Evolutionary conservation across 2,329 filamentous ascomycete species (phyloP).

Genomic region (Cytospora paraplurivora): DNA sequence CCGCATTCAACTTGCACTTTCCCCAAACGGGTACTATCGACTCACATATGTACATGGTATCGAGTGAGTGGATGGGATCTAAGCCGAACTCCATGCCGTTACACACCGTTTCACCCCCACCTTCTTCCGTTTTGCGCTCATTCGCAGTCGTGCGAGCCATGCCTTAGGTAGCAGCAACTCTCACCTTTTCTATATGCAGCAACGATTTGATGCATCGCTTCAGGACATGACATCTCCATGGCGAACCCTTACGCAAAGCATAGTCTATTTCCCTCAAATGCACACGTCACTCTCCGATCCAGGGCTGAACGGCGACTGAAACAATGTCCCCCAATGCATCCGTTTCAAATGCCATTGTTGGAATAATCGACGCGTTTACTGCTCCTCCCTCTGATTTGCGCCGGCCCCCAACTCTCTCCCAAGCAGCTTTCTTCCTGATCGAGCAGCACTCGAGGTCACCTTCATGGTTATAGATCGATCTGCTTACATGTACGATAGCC

Average conservation of each 20-base stretch:
- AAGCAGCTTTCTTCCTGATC: background rate
- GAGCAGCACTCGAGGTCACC: background rate
- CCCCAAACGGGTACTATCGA: background rate
- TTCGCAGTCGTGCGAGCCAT: too few species aligned
- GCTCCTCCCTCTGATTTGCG: conserved; percentile 23
- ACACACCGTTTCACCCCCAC: too few species aligned
- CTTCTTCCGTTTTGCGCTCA: too few species aligned
- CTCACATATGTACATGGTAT: background rate
- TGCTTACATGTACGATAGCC: conserved; percentile 1
- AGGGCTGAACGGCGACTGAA: conserved; percentile 25
- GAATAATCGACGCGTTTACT: conserved; percentile 18
- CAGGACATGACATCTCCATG: too few species aligned
- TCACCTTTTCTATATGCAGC: too few species aligned
- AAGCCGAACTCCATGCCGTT: background rate
- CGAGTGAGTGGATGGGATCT: too few species aligned
- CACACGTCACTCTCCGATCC: background rate
- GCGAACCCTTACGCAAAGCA: background rate
- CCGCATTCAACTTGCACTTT: background rate
- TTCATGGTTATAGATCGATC: conserved; percentile 13
- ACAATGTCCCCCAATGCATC: conserved; percentile 17
- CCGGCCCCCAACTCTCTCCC: conserved; percentile 21
- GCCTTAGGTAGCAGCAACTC: too few species aligned
- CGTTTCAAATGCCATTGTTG: conserved; percentile 17
- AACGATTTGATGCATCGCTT: too few species aligned
- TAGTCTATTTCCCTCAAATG: background rate